phyloP scores from a whole-genome alignment of 2,329 filamentous ascomycete species.

The Aureobasidium zeae region DNA sequence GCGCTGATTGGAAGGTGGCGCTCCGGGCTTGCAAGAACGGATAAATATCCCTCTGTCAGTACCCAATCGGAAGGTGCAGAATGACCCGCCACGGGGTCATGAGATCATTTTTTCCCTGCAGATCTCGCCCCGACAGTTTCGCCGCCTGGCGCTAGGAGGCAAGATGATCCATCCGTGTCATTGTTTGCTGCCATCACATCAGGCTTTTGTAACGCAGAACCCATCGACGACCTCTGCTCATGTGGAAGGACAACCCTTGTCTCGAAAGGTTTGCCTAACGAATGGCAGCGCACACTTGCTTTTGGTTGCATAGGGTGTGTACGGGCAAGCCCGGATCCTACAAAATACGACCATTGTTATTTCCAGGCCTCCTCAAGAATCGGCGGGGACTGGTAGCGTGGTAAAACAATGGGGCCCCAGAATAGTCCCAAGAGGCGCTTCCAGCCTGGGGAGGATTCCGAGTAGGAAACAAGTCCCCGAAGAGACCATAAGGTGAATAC shows the following conservation, averaged over 20 bases:
- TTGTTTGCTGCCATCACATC: not conserved
- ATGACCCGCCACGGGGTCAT: not conserved
- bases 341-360: no score
- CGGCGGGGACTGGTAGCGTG: no score
- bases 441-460: conserved; percentile 1
- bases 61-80: not conserved
- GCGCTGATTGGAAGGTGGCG: not conserved
- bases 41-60: not conserved
- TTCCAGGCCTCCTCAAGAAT: no score
- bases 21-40: not conserved
- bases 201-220: no score
- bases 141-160: conserved; percentile 9
- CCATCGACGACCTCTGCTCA: not conserved
- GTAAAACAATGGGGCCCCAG: no score
- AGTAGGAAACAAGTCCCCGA: conserved; percentile 13
- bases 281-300: no score
- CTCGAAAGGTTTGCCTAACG: no score
- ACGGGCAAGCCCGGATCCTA: no score
- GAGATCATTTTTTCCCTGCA: not conserved
- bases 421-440: no score
- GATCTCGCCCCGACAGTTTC: conserved; percentile 9
- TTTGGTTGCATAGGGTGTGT: no score
- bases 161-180: conserved; percentile 6
- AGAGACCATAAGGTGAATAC: conserved; percentile 5
- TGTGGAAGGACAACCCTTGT: no score